These are phyloP conservation scores for Botrytis deweyae DNA, from an alignment of 2,329 filamentous ascomycete genomes.

Conservation along the genomic window DNA sequence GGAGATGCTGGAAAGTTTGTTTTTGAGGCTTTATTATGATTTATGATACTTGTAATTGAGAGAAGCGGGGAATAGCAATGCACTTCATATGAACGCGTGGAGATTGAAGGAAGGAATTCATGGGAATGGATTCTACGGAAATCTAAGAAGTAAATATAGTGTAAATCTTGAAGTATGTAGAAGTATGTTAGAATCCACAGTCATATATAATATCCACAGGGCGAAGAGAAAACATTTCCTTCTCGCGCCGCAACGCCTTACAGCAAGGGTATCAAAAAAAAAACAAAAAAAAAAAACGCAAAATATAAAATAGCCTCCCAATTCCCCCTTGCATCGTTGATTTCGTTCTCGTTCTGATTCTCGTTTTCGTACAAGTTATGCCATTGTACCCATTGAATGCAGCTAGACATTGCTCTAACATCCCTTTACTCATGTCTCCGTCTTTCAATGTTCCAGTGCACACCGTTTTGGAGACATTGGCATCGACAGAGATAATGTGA, in stretches of 20 bases:
- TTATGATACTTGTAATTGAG: not conserved
- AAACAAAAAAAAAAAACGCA: not conserved
- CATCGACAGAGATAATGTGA: not conserved
- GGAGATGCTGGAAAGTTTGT: not conserved
- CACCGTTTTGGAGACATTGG: not conserved
- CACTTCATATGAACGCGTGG: not conserved
- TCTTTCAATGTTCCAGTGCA: too few relatives aligned
- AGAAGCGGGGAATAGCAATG: not conserved
- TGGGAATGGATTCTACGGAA: not conserved
- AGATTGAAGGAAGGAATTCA: not conserved
- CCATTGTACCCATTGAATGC: not conserved
- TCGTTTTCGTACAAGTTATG: not conserved
- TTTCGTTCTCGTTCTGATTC: not conserved
- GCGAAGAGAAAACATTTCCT: not conserved
- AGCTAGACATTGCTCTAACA: too few relatives aligned
- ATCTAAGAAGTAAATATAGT: not conserved
- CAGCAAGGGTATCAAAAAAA: conserved; percentile 21
- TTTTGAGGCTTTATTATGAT: not conserved
- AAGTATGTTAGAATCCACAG: not conserved
- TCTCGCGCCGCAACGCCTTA: conserved; percentile 18
- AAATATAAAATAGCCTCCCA: conserved; percentile 11
- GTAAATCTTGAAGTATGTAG: conserved; percentile 7
- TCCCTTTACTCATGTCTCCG: too few relatives aligned
- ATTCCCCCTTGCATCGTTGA: not conserved
- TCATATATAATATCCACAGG: not conserved